Evolutionary conservation across 2,329 filamentous ascomycete species (phyloP).

Genomic region (Aspergillus neoniger): DNA sequence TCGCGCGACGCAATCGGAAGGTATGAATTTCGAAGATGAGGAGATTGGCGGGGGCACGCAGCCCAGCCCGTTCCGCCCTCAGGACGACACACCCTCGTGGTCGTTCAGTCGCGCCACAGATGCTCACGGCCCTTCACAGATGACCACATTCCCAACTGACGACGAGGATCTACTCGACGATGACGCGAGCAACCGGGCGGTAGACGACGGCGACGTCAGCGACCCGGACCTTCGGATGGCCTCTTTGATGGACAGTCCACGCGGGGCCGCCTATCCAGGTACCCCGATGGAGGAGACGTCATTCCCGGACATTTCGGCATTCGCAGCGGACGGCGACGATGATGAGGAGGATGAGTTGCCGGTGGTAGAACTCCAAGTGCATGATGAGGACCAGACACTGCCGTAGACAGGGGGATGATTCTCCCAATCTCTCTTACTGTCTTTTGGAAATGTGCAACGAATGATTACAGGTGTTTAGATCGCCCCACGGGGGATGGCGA

Average conservation of each 20-base stretch:
- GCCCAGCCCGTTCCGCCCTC: constrained; percentile 26
- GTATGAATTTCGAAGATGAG: constrained; percentile 39
- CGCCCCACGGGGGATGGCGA: neutral
- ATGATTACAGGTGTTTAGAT: constrained; percentile 17
- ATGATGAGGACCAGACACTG: constrained; percentile 38
- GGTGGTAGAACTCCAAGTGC: constrained; percentile 45
- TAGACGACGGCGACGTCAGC: constrained; percentile 38
- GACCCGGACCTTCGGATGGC: constrained; percentile 36
- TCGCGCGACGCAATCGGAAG: constrained; percentile 29
- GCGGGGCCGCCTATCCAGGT: constrained; percentile 19
- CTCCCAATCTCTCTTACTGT: constrained; percentile 7
- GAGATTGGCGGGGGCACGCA: constrained; percentile 25
- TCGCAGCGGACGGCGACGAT: constrained; percentile 36
- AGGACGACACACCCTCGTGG: constrained; percentile 36
- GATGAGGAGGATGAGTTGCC: constrained; percentile 39
- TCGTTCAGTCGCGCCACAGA: constrained; percentile 38
- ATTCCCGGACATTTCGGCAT: constrained; percentile 36
- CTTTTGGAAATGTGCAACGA: constrained; percentile 22
- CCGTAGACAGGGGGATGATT: constrained; percentile 13
- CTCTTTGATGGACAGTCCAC: constrained; percentile 31
- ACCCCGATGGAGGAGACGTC: constrained; percentile 30
- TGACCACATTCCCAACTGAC: constrained; percentile 30
- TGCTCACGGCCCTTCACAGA: constrained; percentile 34
- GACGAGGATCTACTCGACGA: constrained; percentile 41
- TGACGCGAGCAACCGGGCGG: constrained; percentile 43